Percentiles rank a stretch among this genome's conserved stretches.
These are phyloP conservation scores for Diaporthe vexans DNA, from an alignment of 2,329 filamentous ascomycete genomes.

Conservation along the genomic window DNA sequence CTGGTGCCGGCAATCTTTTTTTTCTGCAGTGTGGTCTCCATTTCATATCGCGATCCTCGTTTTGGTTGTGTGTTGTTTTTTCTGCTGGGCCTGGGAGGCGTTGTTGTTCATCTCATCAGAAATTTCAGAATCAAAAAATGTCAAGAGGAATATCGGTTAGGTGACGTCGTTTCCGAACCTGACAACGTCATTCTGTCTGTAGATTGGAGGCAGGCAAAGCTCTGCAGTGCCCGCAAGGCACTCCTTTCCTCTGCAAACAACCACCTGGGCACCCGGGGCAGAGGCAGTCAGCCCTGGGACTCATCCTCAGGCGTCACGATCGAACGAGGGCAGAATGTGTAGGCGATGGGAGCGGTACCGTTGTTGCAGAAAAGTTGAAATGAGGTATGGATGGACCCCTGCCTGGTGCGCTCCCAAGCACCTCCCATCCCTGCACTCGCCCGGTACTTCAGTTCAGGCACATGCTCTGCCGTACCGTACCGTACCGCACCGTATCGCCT, in stretches of 20 bases:
- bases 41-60: constrained; percentile 41
- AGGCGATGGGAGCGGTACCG: neutral
- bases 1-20: constrained; percentile 27
- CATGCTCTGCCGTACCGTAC: constrained; percentile 4
- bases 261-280: neutral
- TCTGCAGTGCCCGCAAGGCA: neutral
- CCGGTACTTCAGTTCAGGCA: constrained; percentile 33
- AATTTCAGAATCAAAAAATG: neutral
- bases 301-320: constrained; percentile 15
- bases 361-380: constrained; percentile 38
- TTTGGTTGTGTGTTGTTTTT: constrained; percentile 12
- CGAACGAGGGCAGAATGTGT: constrained; percentile 20
- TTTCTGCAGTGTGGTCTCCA: constrained; percentile 33
- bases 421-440: constrained; percentile 35
- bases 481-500: constrained; percentile 14
- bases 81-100: neutral
- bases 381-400: constrained; percentile 38
- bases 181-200: neutral
- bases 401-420: constrained; percentile 28
- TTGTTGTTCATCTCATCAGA: constrained; percentile 12
- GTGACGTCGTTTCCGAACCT: constrained; percentile 11
- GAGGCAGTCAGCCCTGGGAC: neutral
- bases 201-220: neutral
- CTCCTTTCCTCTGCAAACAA: neutral
- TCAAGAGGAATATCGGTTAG: neutral